phyloP scores from a whole-genome alignment of 208 protist species.

The Endotrypanum monterogeii region DNA sequence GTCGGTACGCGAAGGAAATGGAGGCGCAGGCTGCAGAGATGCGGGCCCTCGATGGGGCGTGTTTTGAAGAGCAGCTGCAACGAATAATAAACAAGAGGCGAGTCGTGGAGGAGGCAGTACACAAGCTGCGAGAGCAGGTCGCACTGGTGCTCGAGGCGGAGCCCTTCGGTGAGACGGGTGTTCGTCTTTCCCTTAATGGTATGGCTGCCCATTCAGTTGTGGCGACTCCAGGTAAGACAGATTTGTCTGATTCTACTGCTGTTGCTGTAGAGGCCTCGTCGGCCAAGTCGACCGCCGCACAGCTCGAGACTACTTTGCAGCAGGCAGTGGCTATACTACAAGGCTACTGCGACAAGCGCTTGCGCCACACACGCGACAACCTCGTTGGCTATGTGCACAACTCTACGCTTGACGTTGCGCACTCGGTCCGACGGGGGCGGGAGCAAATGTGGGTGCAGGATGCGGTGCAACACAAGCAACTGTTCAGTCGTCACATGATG shows the following conservation, averaged over 20 bases:
- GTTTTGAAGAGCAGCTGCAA: slow-evolving; percentile 43
- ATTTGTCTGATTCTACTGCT: not conserved
- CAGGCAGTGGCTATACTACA: slow-evolving; percentile 38
- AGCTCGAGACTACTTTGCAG: slow-evolving; percentile 21
- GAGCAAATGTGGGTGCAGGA: slow-evolving; percentile 50
- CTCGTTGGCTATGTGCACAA: slow-evolving; percentile 64
- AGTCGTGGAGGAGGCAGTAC: slow-evolving; percentile 17
- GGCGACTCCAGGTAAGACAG: not conserved
- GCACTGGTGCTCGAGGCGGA: slow-evolving; percentile 32
- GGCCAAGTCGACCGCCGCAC: not conserved
- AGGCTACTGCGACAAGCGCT: slow-evolving; percentile 43
- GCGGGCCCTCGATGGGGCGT: slow-evolving; percentile 29
- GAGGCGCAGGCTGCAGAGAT: slow-evolving; percentile 38
- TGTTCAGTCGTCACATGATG: slow-evolving; percentile 38
- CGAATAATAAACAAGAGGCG: slow-evolving; percentile 14
- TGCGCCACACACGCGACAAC: slow-evolving; percentile 32
- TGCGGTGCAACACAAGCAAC: slow-evolving; percentile 37
- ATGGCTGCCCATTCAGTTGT: not conserved
- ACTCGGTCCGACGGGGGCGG: slow-evolving; percentile 39
- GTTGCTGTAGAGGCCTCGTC: not conserved
- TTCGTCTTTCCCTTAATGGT: slow-evolving; percentile 18
- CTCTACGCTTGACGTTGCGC: slow-evolving; percentile 47
- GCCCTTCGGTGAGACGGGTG: slow-evolving; percentile 32
- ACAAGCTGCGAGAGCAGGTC: slow-evolving; percentile 27
- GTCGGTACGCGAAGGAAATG: slow-evolving; percentile 31